A percentile compares a stretch with the other conserved stretches of the same genome.
These are phyloP conservation scores for Petunia axillaris DNA, from an alignment of 257 asterid genomes.

Conservation along the genomic window DNA sequence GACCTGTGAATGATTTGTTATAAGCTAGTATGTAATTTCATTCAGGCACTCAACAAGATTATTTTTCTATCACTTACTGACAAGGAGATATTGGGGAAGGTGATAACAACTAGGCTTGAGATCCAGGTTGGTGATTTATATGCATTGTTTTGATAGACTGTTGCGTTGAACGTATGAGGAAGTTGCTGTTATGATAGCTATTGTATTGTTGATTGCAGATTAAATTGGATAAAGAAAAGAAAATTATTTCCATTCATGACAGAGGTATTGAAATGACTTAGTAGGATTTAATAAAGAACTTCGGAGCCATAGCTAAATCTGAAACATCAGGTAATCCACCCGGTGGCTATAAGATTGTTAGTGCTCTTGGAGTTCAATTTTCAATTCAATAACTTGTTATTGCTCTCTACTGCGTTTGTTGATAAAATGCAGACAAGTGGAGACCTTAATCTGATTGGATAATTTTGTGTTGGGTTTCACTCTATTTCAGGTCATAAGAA, in stretches of 20 bases:
- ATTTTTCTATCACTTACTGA: conserved; percentile 92
- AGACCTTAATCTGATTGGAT: conserved; percentile 92
- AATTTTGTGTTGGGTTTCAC: conserved; percentile 96
- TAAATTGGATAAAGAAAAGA: conserved; percentile 87
- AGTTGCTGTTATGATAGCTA: background rate
- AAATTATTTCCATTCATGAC: conserved; percentile 84
- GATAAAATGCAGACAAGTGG: conserved; percentile 97
- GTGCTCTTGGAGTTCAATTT: background rate
- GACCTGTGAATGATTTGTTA: background rate
- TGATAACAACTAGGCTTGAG: conserved; percentile 77
- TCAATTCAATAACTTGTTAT: conserved; percentile 20
- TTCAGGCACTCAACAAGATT: conserved; percentile 91
- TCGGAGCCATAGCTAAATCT: conserved; percentile 98
- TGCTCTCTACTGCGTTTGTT: conserved; percentile 70
- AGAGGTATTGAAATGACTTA: conserved; percentile 98
- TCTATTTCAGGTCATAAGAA: conserved; percentile 95
- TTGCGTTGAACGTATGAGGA: background rate
- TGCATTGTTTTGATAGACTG: background rate
- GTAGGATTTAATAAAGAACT: conserved; percentile 88
- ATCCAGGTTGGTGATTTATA: conserved; percentile 64
- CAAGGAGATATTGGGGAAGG: conserved; percentile 95
- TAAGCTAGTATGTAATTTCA: conserved; percentile 2
- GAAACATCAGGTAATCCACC: conserved; percentile 83
- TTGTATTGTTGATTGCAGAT: conserved; percentile 52
- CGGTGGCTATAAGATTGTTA: background rate